Evolutionary conservation across 1,139 yeast species (phyloP), one percentile per base, ranked within the genome.

Genomic region (Eremothecium coryli): DNA sequence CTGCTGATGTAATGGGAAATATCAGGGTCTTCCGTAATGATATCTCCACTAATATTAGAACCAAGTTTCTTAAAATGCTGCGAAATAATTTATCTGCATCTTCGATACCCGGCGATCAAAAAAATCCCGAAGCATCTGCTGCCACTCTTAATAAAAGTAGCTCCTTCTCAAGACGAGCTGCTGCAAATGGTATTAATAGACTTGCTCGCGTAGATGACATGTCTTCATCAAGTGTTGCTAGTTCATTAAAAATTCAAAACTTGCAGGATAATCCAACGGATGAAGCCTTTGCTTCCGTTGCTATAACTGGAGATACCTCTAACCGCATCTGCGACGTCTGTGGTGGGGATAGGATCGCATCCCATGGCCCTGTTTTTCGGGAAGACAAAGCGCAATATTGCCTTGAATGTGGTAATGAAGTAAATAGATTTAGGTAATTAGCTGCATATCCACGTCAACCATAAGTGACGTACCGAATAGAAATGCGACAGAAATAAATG

Each of bases 11-110:
- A 42, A 60, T 64, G 24, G 96, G 96, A 0, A 46, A 68, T 4
- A 81, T 86, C 30, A 62, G 90, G 37, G 82, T 86, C 0, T 82
- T 80, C 53, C 66, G 96, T 46, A 81, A 84, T 43, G 95, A 86
- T 55, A 66, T 78, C 33, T 82, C 93, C 0, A 60, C 69, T 30
- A 46, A 47, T 10, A 54, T 62, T 12, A 49, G 73, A 22, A 60
- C 60, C 35, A 38, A 45, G n/a, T 47, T 60, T 2, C 39, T 52
- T 13, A 36, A 44, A 11, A 45, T 43, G 27, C 37, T 56, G 18
- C 43, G 45, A 23, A 42, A 39, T 14, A 14, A 23, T 23, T 14
- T 8, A 14, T 7, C 10, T 8, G 26, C 26, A 23, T 20, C 8
- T 20, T 20, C 22, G n/a, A n/a, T n/a, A n/a, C n/a, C n/a, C n/a